Percentiles rank a stretch among this genome's conserved stretches.
These are phyloP conservation scores for Rhizopogon salebrosus DNA, from an alignment of 768 basidiomycete species.

Conservation along the genomic window DNA sequence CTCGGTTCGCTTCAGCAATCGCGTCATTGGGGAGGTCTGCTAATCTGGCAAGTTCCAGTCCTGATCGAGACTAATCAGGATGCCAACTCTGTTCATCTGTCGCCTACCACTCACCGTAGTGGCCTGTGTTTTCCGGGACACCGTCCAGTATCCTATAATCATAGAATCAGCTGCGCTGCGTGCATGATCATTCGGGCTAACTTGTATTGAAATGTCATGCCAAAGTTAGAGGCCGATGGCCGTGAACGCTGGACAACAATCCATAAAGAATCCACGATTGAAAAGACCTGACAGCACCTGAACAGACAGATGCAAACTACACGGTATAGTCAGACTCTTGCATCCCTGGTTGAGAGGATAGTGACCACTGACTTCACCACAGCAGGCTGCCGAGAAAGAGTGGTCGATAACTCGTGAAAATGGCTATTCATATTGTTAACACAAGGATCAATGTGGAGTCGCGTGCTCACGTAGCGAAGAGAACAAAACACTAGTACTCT, in stretches of 20 bases:
- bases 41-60: slow-evolving; percentile 82
- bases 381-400: slow-evolving; percentile 70
- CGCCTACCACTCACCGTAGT: slow-evolving; percentile 55
- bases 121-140: slow-evolving; percentile 49
- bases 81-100: not conserved
- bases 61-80: slow-evolving; percentile 33
- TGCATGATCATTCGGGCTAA: slow-evolving; percentile 19
- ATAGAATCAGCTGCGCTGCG: not conserved
- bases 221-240: slow-evolving; percentile 51
- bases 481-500: slow-evolving; percentile 62
- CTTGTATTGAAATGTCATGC: slow-evolving; percentile 79
- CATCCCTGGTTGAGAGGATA: not conserved
- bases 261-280: not conserved
- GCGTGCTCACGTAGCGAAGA: slow-evolving; percentile 78
- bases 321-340: not conserved
- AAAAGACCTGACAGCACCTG: slow-evolving; percentile 41
- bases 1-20: slow-evolving; percentile 53
- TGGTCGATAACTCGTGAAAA: slow-evolving; percentile 73
- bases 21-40: slow-evolving; percentile 81
- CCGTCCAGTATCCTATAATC: slow-evolving; percentile 68
- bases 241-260: slow-evolving; percentile 42
- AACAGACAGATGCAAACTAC: slow-evolving; percentile 77
- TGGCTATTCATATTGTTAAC: slow-evolving; percentile 41
- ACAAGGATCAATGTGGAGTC: not conserved
- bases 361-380: slow-evolving; percentile 63